These are phyloP conservation scores for Aegilops speltoides DNA, from an alignment of 176 grass and related monocot species.

Conservation along the genomic window DNA sequence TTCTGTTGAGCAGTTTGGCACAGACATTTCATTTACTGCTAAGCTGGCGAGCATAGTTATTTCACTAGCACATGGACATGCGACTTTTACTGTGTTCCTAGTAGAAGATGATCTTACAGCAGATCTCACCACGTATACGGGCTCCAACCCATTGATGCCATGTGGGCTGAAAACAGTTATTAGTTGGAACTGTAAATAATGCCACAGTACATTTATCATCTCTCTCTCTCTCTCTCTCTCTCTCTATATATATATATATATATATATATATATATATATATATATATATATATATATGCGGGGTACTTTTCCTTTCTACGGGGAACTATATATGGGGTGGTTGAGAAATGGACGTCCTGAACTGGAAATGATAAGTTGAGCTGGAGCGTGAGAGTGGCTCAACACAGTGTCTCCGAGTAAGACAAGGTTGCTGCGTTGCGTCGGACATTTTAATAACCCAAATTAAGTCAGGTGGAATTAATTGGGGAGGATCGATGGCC, in stretches of 20 bases:
- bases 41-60: background rate
- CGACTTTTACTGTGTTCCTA: background rate
- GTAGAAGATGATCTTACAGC: background rate
- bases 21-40: background rate
- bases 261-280: too few relatives aligned
- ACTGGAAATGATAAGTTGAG: background rate
- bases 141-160: background rate
- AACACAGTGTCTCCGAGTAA: background rate
- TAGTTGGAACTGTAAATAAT: background rate
- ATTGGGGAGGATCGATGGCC: background rate
- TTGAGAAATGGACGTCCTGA: background rate
- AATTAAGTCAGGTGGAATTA: slow-evolving; percentile 1
- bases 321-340: background rate
- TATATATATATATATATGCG: too few relatives aligned
- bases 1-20: background rate
- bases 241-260: too few relatives aligned
- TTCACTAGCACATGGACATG: background rate
- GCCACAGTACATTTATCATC: background rate
- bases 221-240: too few relatives aligned
- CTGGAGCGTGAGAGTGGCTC: too few relatives aligned
- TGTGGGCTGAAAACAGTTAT: background rate
- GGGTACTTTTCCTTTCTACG: too few relatives aligned
- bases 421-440: background rate
- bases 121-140: background rate
- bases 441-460: background rate